Evolutionary conservation across 139 green algal species (phyloP).

Genomic region (Zygnema cylindricum): DNA sequence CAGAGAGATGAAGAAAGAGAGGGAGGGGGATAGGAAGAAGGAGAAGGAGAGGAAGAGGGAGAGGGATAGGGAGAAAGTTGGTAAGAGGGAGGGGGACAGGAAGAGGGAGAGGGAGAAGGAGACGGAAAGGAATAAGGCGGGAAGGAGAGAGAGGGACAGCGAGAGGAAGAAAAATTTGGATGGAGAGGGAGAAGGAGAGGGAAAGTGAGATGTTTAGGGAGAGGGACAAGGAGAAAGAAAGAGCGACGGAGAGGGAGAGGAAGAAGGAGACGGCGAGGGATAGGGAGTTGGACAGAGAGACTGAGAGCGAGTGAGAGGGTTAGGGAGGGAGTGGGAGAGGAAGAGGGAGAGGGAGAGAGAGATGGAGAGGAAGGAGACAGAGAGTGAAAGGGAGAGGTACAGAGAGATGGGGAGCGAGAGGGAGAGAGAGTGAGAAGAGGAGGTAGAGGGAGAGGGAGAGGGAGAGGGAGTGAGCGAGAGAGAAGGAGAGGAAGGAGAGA

Average conservation of each 20-base stretch:
- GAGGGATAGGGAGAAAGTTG: neutral
- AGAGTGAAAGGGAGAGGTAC: neutral
- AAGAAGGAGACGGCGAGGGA: neutral
- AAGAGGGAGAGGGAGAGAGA: neutral
- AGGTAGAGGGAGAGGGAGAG: neutral
- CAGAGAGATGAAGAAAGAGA: constrained; percentile 10
- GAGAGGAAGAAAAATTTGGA: neutral
- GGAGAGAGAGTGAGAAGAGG: neutral
- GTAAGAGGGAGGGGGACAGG: neutral
- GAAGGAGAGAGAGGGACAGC: neutral
- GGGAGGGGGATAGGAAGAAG: neutral
- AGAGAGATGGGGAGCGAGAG: neutral
- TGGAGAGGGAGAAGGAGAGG: neutral
- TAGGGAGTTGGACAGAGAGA: neutral
- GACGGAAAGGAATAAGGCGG: neutral
- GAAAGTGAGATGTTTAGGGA: neutral
- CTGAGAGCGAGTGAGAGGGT: neutral
- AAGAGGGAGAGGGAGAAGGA: neutral
- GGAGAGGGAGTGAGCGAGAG: neutral
- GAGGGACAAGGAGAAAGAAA: neutral
- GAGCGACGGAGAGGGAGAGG: constrained; percentile 10
- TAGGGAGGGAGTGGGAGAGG: neutral
- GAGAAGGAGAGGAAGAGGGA: constrained; percentile 8
- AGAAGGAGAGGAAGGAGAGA: neutral
- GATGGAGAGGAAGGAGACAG: neutral